phyloP scores from a whole-genome alignment of 2,329 filamentous ascomycete species.

The Teratosphaeria epicoccoides region DNA sequence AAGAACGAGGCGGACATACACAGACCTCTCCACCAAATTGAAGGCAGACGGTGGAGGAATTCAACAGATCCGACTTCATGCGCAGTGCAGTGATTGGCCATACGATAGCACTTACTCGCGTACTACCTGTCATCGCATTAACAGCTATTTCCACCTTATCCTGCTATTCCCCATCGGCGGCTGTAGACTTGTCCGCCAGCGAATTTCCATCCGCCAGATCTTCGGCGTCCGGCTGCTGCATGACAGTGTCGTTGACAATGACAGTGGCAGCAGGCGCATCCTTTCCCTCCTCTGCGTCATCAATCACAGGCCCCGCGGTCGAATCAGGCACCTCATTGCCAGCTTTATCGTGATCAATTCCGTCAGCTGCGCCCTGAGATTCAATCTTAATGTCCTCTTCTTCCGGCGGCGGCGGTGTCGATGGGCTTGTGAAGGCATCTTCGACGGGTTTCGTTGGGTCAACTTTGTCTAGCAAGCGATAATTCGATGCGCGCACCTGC shows the following conservation, averaged over 20 bases:
- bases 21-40: too few species aligned
- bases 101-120: too few species aligned
- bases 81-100: too few species aligned
- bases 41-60: too few species aligned
- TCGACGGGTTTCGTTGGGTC: conserved; percentile 66
- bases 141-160: neutral
- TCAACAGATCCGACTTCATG: too few species aligned
- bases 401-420: neutral
- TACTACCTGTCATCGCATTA: too few species aligned
- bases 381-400: neutral
- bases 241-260: neutral
- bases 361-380: neutral
- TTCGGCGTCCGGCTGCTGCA: neutral
- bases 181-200: neutral
- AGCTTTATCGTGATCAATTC: neutral
- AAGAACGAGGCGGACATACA: too few species aligned
- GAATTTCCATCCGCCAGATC: neutral
- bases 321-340: neutral
- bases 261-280: neutral
- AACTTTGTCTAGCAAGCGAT: conserved; percentile 75
- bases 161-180: neutral
- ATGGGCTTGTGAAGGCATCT: neutral
- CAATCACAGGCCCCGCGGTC: neutral
- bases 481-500: conserved; percentile 61
- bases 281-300: neutral